These are phyloP conservation scores for Boletus semigastroideus DNA, from an alignment of 1,284 basidiomycete genomes.

Conservation along the genomic window DNA sequence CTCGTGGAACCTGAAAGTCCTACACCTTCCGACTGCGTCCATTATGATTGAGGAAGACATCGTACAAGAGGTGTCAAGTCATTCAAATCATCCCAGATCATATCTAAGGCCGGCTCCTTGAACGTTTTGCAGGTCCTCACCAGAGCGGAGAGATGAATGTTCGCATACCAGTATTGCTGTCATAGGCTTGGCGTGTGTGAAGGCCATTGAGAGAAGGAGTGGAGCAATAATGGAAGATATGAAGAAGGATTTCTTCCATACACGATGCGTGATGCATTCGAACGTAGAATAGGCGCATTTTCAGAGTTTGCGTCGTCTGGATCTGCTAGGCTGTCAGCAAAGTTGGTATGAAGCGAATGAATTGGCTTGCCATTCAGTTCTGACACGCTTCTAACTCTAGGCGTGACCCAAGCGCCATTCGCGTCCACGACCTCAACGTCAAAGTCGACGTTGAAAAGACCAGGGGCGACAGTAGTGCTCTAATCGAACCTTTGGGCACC, in stretches of 20 bases:
- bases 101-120: conserved; percentile 14
- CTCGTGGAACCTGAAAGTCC: background rate
- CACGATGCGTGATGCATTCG: conserved; percentile 11
- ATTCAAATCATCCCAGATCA: conserved; percentile 10
- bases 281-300: conserved; percentile 47
- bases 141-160: background rate
- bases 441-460: no score
- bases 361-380: conserved; percentile 42
- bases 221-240: conserved; percentile 4
- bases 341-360: background rate
- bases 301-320: conserved; percentile 54
- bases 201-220: no score
- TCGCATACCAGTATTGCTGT: background rate
- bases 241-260: conserved; percentile 15
- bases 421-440: no score
- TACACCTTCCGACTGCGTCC: background rate
- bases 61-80: conserved; percentile 14
- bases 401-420: no score
- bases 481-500: conserved; percentile 56
- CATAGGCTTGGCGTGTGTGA: no score
- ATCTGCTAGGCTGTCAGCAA: conserved; percentile 31
- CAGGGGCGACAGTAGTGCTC: conserved; percentile 40
- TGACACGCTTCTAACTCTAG: conserved; percentile 66
- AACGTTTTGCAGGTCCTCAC: conserved; percentile 17
- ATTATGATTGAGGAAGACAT: conserved; percentile 7